Conservation (phyloP, 2,329 filamentous ascomycete species). For the Microsporum canis region DNA sequence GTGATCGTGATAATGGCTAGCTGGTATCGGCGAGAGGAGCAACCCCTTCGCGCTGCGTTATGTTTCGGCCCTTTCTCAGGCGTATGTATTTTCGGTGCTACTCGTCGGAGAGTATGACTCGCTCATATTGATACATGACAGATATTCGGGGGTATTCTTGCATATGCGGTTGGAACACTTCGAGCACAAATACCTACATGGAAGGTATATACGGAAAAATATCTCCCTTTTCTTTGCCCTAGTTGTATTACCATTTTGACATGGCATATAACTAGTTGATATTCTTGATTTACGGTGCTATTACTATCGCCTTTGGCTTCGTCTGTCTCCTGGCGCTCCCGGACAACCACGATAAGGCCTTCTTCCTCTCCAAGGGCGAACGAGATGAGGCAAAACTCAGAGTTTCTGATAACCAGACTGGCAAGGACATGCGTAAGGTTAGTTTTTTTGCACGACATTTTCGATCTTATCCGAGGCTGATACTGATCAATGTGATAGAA, state of each 20-base stretch:
- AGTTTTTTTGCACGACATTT: neutral
- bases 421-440: neutral
- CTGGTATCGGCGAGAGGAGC: neutral
- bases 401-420: neutral
- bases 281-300: neutral
- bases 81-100: neutral
- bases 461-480: neutral
- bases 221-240: neutral
- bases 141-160: neutral
- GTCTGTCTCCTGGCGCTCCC: neutral
- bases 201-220: neutral
- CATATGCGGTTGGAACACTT: neutral
- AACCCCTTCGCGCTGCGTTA: neutral
- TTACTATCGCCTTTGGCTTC: neutral
- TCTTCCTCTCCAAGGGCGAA: neutral
- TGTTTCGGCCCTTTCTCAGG: neutral
- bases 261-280: neutral
- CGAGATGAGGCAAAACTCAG: neutral
- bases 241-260: neutral
- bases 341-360: neutral
- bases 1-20: neutral
- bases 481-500: neutral
- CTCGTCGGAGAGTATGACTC: neutral
- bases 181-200: neutral
- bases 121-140: neutral